Conservation (phyloP, 108 stramenopile genomes). For the Cyclotella atomus region DNA sequence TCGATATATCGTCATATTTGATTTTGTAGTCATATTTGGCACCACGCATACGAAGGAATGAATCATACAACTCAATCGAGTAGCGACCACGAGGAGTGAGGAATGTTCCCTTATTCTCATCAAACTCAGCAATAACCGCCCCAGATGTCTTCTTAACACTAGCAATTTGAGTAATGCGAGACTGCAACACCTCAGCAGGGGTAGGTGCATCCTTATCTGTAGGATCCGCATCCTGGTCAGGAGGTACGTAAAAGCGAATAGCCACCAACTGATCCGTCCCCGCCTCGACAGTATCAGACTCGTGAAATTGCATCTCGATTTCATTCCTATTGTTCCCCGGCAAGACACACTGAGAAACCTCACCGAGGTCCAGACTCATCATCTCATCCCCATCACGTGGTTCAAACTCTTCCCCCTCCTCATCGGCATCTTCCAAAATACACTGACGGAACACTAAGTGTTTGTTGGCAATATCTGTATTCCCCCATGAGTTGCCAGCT, state of each 20-base stretch:
- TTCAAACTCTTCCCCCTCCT: slow-evolving; percentile 90
- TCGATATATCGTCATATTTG: slow-evolving; percentile 94
- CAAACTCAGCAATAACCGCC: slow-evolving; percentile 88
- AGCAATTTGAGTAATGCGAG: slow-evolving; percentile 79
- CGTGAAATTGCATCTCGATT: slow-evolving; percentile 91
- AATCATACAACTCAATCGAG: slow-evolving; percentile 92
- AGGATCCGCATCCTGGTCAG: slow-evolving; percentile 87
- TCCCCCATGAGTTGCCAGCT: slow-evolving; percentile 78
- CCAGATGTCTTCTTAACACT: slow-evolving; percentile 92
- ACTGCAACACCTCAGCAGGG: slow-evolving; percentile 80
- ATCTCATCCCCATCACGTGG: slow-evolving; percentile 86
- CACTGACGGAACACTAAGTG: slow-evolving; percentile 84
- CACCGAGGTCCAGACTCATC: slow-evolving; percentile 78
- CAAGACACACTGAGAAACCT: slow-evolving; percentile 89
- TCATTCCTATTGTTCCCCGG: slow-evolving; percentile 92
- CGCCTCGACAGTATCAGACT: slow-evolving; percentile 86
- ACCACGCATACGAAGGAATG: slow-evolving; percentile 89
- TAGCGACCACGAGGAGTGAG: slow-evolving; percentile 97
- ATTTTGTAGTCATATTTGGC: slow-evolving; percentile 99
- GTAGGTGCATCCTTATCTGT: slow-evolving; percentile 72
- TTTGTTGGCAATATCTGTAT: slow-evolving; percentile 70
- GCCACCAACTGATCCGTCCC: slow-evolving; percentile 90
- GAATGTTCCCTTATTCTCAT: slow-evolving; percentile 93
- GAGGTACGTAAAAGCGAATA: slow-evolving; percentile 93
- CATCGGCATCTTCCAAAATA: slow-evolving; percentile 79